These are phyloP conservation scores for Lachnellula cervina DNA, from an alignment of 2,329 filamentous ascomycete genomes.

Conservation along the genomic window DNA sequence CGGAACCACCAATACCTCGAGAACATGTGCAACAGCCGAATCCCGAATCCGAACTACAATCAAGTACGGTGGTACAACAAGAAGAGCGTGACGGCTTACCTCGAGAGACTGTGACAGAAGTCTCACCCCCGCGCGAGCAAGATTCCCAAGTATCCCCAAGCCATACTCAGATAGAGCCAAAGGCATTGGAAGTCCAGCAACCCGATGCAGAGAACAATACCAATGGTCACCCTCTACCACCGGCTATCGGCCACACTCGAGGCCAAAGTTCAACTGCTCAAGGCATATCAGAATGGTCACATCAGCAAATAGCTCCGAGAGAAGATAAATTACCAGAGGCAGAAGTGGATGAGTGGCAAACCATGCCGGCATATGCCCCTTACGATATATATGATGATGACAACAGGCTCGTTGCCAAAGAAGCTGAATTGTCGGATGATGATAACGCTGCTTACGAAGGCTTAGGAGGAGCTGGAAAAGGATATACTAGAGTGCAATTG, in stretches of 20 bases:
- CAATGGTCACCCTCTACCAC: neutral
- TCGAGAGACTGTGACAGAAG: slow-evolving; percentile 8
- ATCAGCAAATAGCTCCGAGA: slow-evolving; percentile 66
- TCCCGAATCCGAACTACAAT: slow-evolving; percentile 11
- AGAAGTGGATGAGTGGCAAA: slow-evolving; percentile 77
- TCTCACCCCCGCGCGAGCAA: slow-evolving; percentile 6
- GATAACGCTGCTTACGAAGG: slow-evolving; percentile 66
- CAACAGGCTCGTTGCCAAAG: slow-evolving; percentile 78
- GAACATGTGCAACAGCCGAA: slow-evolving; percentile 9
- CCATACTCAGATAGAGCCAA: slow-evolving; percentile 3
- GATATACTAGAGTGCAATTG: slow-evolving; percentile 90
- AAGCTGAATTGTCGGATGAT: slow-evolving; percentile 66
- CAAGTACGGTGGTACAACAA: neutral
- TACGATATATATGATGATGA: slow-evolving; percentile 97
- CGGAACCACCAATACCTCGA: slow-evolving; percentile 11
- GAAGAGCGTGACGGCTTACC: neutral
- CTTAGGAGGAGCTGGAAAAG: slow-evolving; percentile 85
- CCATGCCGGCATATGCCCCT: slow-evolving; percentile 87
- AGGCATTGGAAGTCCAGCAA: slow-evolving; percentile 2
- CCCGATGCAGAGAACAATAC: neutral
- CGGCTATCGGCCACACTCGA: slow-evolving; percentile 11
- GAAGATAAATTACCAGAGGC: slow-evolving; percentile 47
- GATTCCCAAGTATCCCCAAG: neutral
- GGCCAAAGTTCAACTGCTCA: slow-evolving; percentile 20
- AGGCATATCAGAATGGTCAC: slow-evolving; percentile 75